Evolutionary conservation across 2,329 filamentous ascomycete species (phyloP).

Genomic region (Coniosporium tulheliwenetii): DNA sequence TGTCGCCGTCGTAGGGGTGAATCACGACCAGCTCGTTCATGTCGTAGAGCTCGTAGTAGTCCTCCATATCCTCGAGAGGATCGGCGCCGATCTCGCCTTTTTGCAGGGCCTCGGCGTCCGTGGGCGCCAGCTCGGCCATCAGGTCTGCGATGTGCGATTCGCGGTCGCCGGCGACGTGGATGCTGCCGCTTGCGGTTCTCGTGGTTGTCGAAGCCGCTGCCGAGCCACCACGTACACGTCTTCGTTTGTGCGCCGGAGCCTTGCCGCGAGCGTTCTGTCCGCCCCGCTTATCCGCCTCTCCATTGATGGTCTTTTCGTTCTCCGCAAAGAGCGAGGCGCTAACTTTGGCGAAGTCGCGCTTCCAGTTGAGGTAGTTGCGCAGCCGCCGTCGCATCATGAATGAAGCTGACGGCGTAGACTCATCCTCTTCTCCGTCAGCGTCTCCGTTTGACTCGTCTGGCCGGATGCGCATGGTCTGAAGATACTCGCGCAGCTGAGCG

Average conservation of each 20-base stretch:
- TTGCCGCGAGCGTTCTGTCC: slow-evolving; percentile 39
- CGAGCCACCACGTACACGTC: slow-evolving; percentile 69
- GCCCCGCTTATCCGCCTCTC: slow-evolving; percentile 42
- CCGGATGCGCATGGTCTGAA: slow-evolving; percentile 76
- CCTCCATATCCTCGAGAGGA: slow-evolving; percentile 67
- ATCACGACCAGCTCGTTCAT: slow-evolving; percentile 80
- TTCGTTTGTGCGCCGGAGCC: slow-evolving; percentile 69
- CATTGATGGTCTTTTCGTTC: slow-evolving; percentile 61
- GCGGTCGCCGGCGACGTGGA: slow-evolving; percentile 67
- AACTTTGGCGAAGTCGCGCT: slow-evolving; percentile 73
- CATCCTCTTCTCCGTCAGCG: slow-evolving; percentile 36
- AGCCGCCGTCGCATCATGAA: slow-evolving; percentile 86
- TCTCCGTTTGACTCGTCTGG: slow-evolving; percentile 26
- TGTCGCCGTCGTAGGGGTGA: slow-evolving; percentile 88
- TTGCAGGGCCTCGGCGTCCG: slow-evolving; percentile 56
- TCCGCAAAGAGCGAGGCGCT: slow-evolving; percentile 64
- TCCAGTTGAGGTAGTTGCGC: slow-evolving; percentile 80
- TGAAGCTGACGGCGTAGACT: slow-evolving; percentile 45
- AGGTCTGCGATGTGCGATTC: slow-evolving; percentile 68
- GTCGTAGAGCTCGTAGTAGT: slow-evolving; percentile 81
- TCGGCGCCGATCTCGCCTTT: slow-evolving; percentile 66
- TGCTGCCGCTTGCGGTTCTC: slow-evolving; percentile 56
- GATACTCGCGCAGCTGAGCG: slow-evolving; percentile 74
- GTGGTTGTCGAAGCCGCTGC: slow-evolving; percentile 39
- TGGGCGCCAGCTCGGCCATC: slow-evolving; percentile 70